Evolutionary conservation across 2,329 filamentous ascomycete genomes (phyloP), one percentile per base, ranked within the genome.

Genomic region (Trichoderma lentiforme): DNA sequence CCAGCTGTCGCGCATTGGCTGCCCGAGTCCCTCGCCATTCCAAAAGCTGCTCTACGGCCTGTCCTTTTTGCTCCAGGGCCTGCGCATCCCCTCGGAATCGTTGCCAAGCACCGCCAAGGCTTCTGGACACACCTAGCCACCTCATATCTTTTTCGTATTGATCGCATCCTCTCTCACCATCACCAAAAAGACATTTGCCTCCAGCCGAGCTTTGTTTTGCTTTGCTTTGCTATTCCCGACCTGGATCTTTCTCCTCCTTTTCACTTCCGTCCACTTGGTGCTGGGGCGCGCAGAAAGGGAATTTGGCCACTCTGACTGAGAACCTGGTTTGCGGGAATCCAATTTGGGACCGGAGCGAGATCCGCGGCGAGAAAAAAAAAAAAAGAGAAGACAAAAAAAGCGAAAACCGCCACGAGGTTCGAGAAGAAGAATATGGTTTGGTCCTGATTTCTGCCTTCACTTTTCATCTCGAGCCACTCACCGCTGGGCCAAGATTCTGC

Each of bases 41-140:
- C 28, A 15, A 11, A 57, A 57, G 28, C 57, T 62, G 26, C 57
- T 34, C 26, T 36, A 36, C 67, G 30, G 57, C 57, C 28, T 60
- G 21, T 34, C 26, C 28, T 18, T 9, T n/a, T 18, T 24, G n/a
- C 14, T 53, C 18, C n/a, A 34, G 39, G n/a, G 6, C 34, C 30
- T 11, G 26, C 65, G 36, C 36, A 60, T 65, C 62, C 47, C n/a
- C 47, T 34, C 62, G 18, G 21, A 47, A 18, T 11, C 53, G 57
- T n/a, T 14, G 53, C 65, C 56, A 69, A 61, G 56, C 53, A 21
- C 18, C 36, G 65, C 65, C 65, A 69, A 60, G 65, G 26, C 34
- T 56, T 47, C 53, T 18, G 12, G 30, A 14, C 64, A 24, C 11
- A 6, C 24, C 26, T 26, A 32, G 51, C 34, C 65, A 36, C 51